Evolutionary conservation across 164 flowering plant genomes (phyloP).

Genomic region (Akebia trifoliata): DNA sequence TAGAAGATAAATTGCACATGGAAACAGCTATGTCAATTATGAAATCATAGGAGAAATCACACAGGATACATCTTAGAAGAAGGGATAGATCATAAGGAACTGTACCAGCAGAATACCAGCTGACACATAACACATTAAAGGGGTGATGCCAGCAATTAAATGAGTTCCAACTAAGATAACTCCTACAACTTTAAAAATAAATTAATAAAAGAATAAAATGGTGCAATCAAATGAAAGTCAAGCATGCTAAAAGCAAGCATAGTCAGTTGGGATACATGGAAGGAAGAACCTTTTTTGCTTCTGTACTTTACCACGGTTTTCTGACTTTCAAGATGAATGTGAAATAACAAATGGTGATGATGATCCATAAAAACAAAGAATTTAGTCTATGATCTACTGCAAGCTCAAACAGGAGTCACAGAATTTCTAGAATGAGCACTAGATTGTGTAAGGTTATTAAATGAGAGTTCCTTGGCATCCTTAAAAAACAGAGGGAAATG

Average conservation of each 20-base stretch:
- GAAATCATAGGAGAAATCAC: background rate
- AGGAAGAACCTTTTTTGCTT: no score
- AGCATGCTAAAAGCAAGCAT: no score
- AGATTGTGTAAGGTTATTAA: background rate
- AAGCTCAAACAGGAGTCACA: background rate
- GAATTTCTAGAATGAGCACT: background rate
- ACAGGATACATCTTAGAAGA: background rate
- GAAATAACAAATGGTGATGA: no score
- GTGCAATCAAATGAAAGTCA: no score
- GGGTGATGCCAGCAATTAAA: background rate
- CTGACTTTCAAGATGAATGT: no score
- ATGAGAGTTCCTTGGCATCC: background rate
- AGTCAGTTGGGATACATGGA: no score
- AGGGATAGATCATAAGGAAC: background rate
- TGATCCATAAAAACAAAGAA: no score
- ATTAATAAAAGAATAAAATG: no score
- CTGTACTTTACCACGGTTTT: no score
- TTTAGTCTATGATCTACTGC: background rate
- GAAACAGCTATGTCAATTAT: background rate
- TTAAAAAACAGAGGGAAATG: background rate
- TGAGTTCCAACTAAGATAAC: background rate
- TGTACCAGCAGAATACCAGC: background rate
- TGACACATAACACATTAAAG: background rate
- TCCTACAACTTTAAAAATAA: no score
- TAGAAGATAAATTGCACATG: background rate